Conservation (phyloP, 441 rosid species). For the Arabidopsis lyrata region DNA sequence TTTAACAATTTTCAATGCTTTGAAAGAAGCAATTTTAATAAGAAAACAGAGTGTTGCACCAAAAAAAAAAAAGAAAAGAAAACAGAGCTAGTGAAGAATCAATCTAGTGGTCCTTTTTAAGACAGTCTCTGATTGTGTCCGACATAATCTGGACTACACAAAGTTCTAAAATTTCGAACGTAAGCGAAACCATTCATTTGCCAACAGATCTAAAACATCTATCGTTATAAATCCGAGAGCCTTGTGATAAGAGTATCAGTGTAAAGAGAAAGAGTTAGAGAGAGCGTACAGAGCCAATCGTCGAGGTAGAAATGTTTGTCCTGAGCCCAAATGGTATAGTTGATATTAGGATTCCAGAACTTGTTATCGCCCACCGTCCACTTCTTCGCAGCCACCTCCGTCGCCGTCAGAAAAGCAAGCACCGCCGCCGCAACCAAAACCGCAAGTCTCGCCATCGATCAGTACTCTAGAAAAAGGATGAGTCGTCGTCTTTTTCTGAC, state of each 20-base stretch:
- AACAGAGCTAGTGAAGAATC: background rate
- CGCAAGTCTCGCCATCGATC: slow-evolving; percentile 43
- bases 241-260: slow-evolving; percentile 5
- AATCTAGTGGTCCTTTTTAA: background rate
- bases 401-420: slow-evolving; percentile 48
- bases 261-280: slow-evolving; percentile 30
- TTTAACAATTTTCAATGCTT: background rate
- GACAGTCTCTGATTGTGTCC: background rate
- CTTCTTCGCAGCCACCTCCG: slow-evolving; percentile 63
- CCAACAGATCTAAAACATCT: slow-evolving; percentile 1
- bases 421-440: slow-evolving; percentile 39
- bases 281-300: slow-evolving; percentile 86
- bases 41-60: too few relatives aligned
- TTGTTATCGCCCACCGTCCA: slow-evolving; percentile 67
- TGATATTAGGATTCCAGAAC: slow-evolving; percentile 71
- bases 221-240: background rate
- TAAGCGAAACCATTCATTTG: slow-evolving; percentile 10
- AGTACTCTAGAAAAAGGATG: slow-evolving; percentile 31
- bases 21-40: background rate
- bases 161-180: background rate
- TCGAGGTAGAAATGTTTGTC: slow-evolving; percentile 82
- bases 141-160: slow-evolving; percentile 16
- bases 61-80: background rate
- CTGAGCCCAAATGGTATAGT: slow-evolving; percentile 84
- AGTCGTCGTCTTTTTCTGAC: slow-evolving; percentile 6